Evolutionary conservation across 371 early-diverging fungal genomes (phyloP).

Genomic region (Rhizopus microsporus): DNA sequence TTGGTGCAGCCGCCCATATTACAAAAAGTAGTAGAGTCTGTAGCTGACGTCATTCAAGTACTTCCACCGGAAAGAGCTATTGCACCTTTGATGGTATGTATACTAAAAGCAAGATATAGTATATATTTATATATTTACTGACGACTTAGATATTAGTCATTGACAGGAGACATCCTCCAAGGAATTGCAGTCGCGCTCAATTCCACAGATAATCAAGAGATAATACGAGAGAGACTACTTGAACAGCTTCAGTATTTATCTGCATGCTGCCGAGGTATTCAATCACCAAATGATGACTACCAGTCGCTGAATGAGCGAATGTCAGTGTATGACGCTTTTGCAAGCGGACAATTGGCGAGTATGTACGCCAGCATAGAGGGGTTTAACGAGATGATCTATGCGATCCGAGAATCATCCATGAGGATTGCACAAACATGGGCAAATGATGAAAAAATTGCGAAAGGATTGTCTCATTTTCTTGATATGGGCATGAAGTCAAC

Average conservation of each 20-base stretch:
- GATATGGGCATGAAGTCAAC: conserved; percentile 56
- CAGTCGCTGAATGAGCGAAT: conserved; percentile 36
- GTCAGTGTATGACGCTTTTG: conserved; percentile 41
- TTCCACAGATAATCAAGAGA: conserved; percentile 15
- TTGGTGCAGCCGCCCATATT: conserved; percentile 14
- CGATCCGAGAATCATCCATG: conserved; percentile 32
- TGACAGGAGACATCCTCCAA: conserved; percentile 50
- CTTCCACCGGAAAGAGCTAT: conserved; percentile 59
- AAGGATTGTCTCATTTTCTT: conserved; percentile 51
- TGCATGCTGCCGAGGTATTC: conserved; percentile 57
- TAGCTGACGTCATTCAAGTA: conserved; percentile 70
- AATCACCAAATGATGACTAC: conserved; percentile 54
- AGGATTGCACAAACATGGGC: conserved; percentile 37
- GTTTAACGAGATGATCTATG: conserved; percentile 29
- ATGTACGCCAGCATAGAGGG: conserved; percentile 34
- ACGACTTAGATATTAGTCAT: conserved; percentile 20
- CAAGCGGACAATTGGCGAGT: conserved; percentile 31
- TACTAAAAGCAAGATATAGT: background rate
- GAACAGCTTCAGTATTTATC: conserved; percentile 48
- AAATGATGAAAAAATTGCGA: conserved; percentile 41
- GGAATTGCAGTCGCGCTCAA: conserved; percentile 32
- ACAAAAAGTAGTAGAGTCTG: conserved; percentile 73
- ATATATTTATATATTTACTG: background rate
- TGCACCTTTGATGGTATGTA: conserved; percentile 57
- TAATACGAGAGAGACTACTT: conserved; percentile 22